Evolutionary conservation across 1,139 yeast species (phyloP).

Genomic region (Zygoascus hellenicus): DNA sequence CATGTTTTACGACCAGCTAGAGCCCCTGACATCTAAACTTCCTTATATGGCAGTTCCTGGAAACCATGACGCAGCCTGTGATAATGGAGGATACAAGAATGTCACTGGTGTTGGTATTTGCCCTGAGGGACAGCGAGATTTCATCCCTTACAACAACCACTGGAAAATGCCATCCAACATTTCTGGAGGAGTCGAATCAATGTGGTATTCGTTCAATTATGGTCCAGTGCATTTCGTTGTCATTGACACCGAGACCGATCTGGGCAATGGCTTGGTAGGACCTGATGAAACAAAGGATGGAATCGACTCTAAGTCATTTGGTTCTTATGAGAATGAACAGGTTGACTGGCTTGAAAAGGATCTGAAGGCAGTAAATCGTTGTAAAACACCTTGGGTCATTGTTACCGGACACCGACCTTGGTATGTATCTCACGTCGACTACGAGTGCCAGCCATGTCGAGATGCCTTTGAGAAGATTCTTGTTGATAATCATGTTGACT

Average conservation of each 20-base stretch:
- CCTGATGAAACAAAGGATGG: constrained; percentile 23
- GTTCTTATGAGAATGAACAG: constrained; percentile 27
- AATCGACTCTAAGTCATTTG: constrained; percentile 28
- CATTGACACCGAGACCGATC: constrained; percentile 30
- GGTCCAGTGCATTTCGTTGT: constrained; percentile 31
- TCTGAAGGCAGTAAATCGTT: constrained; percentile 33
- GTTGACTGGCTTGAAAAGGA: constrained; percentile 40
- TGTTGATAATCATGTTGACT: constrained; percentile 26
- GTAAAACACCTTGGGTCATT: constrained; percentile 32
- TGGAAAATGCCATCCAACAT: constrained; percentile 25
- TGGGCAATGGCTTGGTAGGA: constrained; percentile 21
- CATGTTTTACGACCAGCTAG: constrained; percentile 25
- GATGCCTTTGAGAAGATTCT: constrained; percentile 28
- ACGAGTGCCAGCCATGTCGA: constrained; percentile 26
- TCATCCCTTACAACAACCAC: constrained; percentile 24
- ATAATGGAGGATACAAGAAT: constrained; percentile 19
- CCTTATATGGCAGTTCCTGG: constrained; percentile 31
- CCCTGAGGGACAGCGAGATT: constrained; percentile 26
- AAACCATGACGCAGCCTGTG: constrained; percentile 29
- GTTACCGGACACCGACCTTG: constrained; percentile 38
- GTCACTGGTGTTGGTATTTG: constrained; percentile 19
- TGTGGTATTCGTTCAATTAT: constrained; percentile 33
- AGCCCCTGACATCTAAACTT: constrained; percentile 21
- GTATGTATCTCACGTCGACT: constrained; percentile 24
- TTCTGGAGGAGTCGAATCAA: constrained; percentile 18